A percentile compares a stretch with the other conserved stretches of the same genome.
These are phyloP conservation scores for Whalleya microplaca DNA, from an alignment of 2,329 filamentous ascomycete species.

Conservation along the genomic window DNA sequence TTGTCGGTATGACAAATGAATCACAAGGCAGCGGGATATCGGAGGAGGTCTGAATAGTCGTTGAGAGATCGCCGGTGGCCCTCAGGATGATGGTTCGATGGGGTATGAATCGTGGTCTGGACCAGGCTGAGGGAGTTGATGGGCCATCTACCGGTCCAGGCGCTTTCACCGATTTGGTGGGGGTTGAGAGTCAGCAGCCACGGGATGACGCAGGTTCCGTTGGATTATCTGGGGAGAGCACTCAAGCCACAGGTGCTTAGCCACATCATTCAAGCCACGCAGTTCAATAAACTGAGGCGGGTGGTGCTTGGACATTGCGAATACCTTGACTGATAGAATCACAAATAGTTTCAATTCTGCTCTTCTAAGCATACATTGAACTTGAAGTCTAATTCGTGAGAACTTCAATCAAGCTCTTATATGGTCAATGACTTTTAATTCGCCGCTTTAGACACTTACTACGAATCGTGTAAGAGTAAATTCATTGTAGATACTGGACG, in stretches of 20 bases:
- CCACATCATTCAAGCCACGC: background rate
- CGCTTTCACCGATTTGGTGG: conserved; percentile 11
- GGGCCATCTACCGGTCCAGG: conserved; percentile 1
- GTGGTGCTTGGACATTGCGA: no score
- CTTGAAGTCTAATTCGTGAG: no score
- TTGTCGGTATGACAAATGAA: background rate
- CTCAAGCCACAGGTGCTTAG: background rate
- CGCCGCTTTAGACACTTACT: no score
- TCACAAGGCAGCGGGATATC: background rate
- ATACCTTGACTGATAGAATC: no score
- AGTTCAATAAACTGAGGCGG: background rate
- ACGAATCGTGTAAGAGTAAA: no score
- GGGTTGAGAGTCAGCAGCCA: conserved; percentile 3
- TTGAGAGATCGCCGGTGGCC: conserved; percentile 6
- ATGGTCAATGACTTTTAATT: no score
- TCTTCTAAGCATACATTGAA: no score
- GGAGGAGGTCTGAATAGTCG: conserved; percentile 1
- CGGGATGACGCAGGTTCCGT: conserved; percentile 9
- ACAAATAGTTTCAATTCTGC: no score
- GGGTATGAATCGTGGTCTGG: conserved; percentile 1
- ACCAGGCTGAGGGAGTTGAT: background rate
- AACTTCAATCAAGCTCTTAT: no score
- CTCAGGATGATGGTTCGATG: conserved; percentile 7
- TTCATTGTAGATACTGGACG: no score
- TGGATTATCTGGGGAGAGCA: background rate